A percentile compares a stretch with the other conserved stretches of the same genome.
phyloP scores from a whole-genome alignment of 768 basidiomycete species.

The Naganishia kalamii region DNA sequence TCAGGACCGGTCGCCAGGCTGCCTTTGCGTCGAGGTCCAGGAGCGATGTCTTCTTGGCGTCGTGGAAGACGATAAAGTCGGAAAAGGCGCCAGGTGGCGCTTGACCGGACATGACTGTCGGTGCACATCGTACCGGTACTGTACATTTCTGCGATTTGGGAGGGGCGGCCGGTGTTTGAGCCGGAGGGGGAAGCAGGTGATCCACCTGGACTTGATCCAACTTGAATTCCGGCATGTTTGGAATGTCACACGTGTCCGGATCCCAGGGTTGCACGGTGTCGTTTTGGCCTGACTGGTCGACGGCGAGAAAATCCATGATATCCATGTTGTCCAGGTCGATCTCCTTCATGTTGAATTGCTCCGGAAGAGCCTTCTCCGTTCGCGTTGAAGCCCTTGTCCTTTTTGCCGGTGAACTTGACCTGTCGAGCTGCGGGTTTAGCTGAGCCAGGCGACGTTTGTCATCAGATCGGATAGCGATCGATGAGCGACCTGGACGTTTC shows the following conservation, averaged over 20 bases:
- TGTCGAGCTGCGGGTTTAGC: too few relatives aligned
- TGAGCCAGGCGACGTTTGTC: too few relatives aligned
- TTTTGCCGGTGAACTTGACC: too few relatives aligned
- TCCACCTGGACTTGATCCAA: constrained; percentile 12
- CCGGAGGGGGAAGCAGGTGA: not conserved
- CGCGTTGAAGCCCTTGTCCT: too few relatives aligned
- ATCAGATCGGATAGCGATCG: too few relatives aligned
- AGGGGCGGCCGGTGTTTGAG: not conserved
- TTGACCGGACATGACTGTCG: not conserved
- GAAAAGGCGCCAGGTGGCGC: constrained; percentile 29
- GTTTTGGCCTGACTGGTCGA: not conserved
- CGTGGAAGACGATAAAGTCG: constrained; percentile 21
- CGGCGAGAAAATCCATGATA: constrained; percentile 20
- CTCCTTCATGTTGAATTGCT: constrained; percentile 7
- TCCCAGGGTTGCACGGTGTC: not conserved
- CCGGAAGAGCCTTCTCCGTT: not conserved
- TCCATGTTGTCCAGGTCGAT: constrained; percentile 20
- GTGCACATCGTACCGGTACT: not conserved
- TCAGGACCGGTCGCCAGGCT: constrained; percentile 1
- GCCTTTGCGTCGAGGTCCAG: not conserved
- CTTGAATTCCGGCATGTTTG: not conserved
- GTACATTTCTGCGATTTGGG: not conserved
- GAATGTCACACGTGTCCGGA: constrained; percentile 6
- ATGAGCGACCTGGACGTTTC: too few relatives aligned
- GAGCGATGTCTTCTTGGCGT: not conserved